Conservation (phyloP, 495 filamentous ascomycete species). For the Penicillium verhagenii region DNA sequence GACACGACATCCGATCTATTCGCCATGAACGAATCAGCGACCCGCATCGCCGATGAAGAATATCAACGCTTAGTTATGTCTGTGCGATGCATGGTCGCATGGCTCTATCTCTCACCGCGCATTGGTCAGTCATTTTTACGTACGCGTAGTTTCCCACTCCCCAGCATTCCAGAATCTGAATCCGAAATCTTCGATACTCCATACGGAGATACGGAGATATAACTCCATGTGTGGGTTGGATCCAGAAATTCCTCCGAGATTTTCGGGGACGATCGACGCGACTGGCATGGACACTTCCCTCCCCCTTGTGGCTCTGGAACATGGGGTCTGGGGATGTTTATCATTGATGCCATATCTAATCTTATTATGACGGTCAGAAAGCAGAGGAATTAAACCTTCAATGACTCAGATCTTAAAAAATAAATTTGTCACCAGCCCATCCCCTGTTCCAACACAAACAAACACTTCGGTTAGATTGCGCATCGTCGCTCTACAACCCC, state of each 20-base stretch:
- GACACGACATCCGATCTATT: constrained; percentile 8
- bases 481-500: neutral
- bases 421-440: neutral
- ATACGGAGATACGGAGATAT: neutral
- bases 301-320: neutral
- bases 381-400: neutral
- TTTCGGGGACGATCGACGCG: neutral
- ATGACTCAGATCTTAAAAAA: too few species aligned
- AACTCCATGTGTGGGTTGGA: neutral
- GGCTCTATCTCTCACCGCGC: neutral
- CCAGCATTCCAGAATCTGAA: constrained; percentile 1
- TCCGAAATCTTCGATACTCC: neutral
- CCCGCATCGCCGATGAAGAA: constrained; percentile 12
- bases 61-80: neutral
- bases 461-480: neutral
- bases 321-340: neutral
- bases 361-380: neutral
- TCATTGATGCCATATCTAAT: too few species aligned
- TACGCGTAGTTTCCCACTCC: neutral
- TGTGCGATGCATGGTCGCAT: neutral
- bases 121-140: constrained; percentile 1
- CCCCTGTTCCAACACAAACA: neutral
- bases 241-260: neutral
- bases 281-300: constrained; percentile 1
- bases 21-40: constrained; percentile 10